Percentiles rank a stretch among this genome's conserved stretches.
Evolutionary conservation across 257 asterid genomes (phyloP).

Genomic region (Parsonsia alboflavescens): DNA sequence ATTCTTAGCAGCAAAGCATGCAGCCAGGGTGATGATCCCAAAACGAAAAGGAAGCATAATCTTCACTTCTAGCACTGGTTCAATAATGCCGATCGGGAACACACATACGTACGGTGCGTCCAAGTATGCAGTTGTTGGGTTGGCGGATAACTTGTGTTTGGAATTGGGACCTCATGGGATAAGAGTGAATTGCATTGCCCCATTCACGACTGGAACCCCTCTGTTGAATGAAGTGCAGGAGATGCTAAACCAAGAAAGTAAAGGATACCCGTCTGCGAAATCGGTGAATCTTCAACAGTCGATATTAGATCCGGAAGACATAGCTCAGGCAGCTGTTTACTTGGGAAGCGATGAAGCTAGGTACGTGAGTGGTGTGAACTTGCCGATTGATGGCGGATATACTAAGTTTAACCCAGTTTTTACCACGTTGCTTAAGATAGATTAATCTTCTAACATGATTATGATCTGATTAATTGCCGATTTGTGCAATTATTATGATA

Average conservation of each 20-base stretch:
- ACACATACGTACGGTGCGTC: constrained; percentile 24
- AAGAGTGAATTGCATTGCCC: constrained; percentile 33
- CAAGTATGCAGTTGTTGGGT: constrained; percentile 30
- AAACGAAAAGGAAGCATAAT: constrained; percentile 28
- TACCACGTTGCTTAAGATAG: too few species aligned
- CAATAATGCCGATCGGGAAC: constrained; percentile 18
- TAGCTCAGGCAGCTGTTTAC: constrained; percentile 23
- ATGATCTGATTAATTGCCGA: too few species aligned
- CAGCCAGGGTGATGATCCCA: constrained; percentile 35
- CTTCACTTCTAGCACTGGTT: constrained; percentile 26
- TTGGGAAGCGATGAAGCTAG: constrained; percentile 16
- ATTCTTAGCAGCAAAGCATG: constrained; percentile 32
- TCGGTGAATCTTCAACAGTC: constrained; percentile 5
- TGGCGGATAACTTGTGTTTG: constrained; percentile 21
- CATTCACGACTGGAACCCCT: constrained; percentile 15
- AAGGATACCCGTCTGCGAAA: neutral
- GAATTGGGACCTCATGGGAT: constrained; percentile 33
- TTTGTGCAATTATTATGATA: too few species aligned
- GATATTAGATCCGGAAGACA: constrained; percentile 7
- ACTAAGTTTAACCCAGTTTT: neutral
- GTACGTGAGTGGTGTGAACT: neutral
- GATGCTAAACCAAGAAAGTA: neutral
- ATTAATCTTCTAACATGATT: too few species aligned
- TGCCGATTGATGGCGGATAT: neutral
- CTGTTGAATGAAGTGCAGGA: neutral